Percentiles rank a stretch among this genome's conserved stretches.
phyloP scores from a whole-genome alignment of 1,284 basidiomycete species.

The Psilocybe mexicana region DNA sequence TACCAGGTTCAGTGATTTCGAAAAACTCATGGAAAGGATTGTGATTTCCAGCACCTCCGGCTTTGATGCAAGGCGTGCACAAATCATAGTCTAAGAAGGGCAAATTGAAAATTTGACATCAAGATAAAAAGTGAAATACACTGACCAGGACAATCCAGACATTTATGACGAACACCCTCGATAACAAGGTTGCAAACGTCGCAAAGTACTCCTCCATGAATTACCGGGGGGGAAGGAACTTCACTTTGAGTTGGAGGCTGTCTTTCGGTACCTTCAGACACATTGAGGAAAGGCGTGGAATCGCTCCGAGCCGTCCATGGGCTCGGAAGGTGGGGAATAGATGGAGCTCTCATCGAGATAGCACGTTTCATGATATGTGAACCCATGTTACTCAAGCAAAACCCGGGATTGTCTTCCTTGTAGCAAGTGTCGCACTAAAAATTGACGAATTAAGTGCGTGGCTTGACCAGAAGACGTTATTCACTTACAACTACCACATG shows the following conservation, averaged over 20 bases:
- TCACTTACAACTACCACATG: constrained; percentile 32
- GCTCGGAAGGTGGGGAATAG: constrained; percentile 21
- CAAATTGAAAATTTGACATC: neutral
- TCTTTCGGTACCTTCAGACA: neutral
- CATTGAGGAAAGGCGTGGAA: neutral
- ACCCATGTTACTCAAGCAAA: constrained; percentile 30
- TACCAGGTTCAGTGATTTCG: constrained; percentile 62
- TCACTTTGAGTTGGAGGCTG: neutral
- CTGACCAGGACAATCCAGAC: constrained; percentile 68
- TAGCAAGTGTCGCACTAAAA: constrained; percentile 35
- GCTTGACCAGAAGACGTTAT: neutral
- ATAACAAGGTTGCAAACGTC: constrained; percentile 58
- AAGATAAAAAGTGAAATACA: neutral
- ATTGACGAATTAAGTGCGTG: constrained; percentile 3
- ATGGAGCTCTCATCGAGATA: constrained; percentile 1
- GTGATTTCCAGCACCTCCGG: constrained; percentile 47
- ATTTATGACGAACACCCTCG: constrained; percentile 70
- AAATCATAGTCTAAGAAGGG: constrained; percentile 64
- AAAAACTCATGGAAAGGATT: constrained; percentile 70
- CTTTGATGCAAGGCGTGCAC: constrained; percentile 56
- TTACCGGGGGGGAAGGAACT: constrained; percentile 24
- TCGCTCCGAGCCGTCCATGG: constrained; percentile 13
- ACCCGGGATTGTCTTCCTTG: constrained; percentile 20
- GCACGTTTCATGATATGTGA: constrained; percentile 32
- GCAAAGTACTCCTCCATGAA: constrained; percentile 51